Percentiles rank a stretch among this genome's conserved stretches.
Evolutionary conservation across 73 alveolate genomes (phyloP).

Genomic region (Tetrahymena borealis): DNA sequence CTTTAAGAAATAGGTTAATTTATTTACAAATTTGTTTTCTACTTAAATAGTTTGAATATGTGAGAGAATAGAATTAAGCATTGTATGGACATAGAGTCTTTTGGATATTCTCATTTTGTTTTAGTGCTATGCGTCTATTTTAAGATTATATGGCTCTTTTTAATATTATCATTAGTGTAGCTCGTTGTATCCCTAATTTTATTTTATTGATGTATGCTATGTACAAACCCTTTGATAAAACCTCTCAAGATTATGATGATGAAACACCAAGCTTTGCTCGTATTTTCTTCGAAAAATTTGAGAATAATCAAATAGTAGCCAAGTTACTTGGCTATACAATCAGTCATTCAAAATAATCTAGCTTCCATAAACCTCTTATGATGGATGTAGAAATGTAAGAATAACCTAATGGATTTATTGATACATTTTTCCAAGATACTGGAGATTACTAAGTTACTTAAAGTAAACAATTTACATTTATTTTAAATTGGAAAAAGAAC

Average conservation of each 20-base stretch:
- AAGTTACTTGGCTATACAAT: not conserved
- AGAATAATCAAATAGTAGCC: not conserved
- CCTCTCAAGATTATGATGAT: not conserved
- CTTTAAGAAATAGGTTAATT: not conserved
- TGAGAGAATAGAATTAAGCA: not conserved
- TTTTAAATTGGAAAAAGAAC: no score
- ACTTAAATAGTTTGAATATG: not conserved
- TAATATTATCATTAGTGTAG: not conserved
- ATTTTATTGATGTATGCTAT: not conserved
- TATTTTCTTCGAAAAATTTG: not conserved
- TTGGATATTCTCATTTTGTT: not conserved
- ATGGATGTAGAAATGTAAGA: not conserved
- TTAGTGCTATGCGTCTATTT: not conserved
- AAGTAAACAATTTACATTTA: not conserved
- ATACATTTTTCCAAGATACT: not conserved
- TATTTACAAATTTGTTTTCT: no score
- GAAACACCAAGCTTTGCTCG: constrained; percentile 1
- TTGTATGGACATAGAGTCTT: not conserved
- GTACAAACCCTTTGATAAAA: not conserved
- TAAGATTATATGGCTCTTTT: not conserved
- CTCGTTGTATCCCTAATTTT: not conserved
- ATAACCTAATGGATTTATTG: not conserved
- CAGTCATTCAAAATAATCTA: not conserved
- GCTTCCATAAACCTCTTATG: not conserved
- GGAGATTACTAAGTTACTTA: not conserved